Evolutionary conservation across 2,329 filamentous ascomycete genomes (phyloP), one percentile per base, ranked within the genome.

Genomic region (Onygenales sp.): DNA sequence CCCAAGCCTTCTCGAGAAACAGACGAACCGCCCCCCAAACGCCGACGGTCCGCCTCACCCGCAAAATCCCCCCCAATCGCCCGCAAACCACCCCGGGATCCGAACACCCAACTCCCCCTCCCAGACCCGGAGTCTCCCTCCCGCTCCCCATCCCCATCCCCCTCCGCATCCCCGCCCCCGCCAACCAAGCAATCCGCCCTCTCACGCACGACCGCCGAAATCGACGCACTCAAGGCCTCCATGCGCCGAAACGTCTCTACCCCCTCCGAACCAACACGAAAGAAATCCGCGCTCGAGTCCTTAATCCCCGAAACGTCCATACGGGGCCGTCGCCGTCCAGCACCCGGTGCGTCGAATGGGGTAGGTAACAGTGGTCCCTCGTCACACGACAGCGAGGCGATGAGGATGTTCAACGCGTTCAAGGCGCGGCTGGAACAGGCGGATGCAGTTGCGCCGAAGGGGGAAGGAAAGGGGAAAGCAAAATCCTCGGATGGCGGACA

Each of bases 371-470:
- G 78, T 17, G 38, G 27, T 4, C 17, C 17, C 10, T 73, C 68
- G 6, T 80, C 68, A 36, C 58, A 83, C 11, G 86, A 89, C 57
- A 75, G 80, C 55, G 79, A 81, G 51, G 78, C 86, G 0, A 66
- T 95, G 13, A 80, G 85, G 53, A 74, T 91, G 43, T 79, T 97
- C 54, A 84, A 85, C 55, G 84, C 83, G 0, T 98, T 97, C 72
- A 86, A 85, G 63, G 80, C 83, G 2, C 89, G 87, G 58, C 77
- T 98, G 5, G 86, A 87, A 44, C 65, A 65, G 9, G 62, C 65
- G 36, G 57, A 69, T 48, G 38, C 46, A n/a, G 35, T 7, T 10
- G 10, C 17, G 17, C 39, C 46, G 3, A 21, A 48, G 36, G 5
- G 9, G 11, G 14, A n/a, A 11, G 7, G 14, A 7, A 36, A 36